Conservation (phyloP, 176 grass and related monocot genomes). For the Bolboschoenus planiculmis region DNA sequence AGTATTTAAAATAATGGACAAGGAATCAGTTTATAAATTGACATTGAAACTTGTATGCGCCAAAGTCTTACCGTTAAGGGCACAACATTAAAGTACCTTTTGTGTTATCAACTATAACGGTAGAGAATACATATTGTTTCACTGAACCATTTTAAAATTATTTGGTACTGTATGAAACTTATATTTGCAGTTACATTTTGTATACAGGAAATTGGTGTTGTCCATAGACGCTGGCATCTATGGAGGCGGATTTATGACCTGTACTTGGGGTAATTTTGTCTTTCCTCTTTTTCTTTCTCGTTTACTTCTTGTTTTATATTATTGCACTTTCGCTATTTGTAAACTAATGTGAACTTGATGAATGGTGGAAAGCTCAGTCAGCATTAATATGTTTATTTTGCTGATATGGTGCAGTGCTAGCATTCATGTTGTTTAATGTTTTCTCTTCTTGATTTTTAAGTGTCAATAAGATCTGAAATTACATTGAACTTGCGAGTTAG, state of each 20-base stretch:
- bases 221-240: constrained; percentile 95
- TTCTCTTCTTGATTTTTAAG: neutral
- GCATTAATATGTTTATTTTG: neutral
- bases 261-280: constrained; percentile 75
- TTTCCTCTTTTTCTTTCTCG: neutral
- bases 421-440: no score
- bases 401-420: neutral
- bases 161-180: constrained; percentile 15
- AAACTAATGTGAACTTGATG: neutral
- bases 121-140: neutral
- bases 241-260: constrained; percentile 98
- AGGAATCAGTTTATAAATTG: neutral
- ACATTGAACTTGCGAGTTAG: neutral
- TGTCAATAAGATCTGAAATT: neutral
- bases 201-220: constrained; percentile 82
- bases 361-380: neutral
- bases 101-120: neutral
- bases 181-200: constrained; percentile 26
- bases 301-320: neutral
- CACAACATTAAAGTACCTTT: neutral
- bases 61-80: neutral
- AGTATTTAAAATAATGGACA: neutral
- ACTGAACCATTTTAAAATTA: constrained; percentile 15
- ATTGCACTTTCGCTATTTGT: neutral
- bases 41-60: neutral